Evolutionary conservation across 2,329 filamentous ascomycete species (phyloP), one percentile per base, ranked within the genome.

Genomic region (Aspergillus sp.): DNA sequence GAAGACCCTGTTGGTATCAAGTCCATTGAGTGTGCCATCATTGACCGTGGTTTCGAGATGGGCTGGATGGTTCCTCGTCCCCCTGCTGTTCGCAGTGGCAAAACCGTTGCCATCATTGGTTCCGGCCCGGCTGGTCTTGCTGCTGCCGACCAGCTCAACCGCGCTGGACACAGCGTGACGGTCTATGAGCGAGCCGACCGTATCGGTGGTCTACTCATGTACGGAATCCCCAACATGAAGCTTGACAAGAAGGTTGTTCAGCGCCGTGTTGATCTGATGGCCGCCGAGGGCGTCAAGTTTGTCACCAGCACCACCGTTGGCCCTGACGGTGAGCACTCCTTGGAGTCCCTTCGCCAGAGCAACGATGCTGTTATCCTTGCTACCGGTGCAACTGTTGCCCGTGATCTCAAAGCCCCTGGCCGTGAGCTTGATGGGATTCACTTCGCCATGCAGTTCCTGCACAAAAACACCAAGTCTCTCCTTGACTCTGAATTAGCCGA

Each of bases 201-300:
- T 64, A 81, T 89, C 57, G 93, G 93, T 78, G 93, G 93, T 75
- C 83, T 98, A 55, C 85, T 98, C 69, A 97, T 97, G 93, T 97
- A 98, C 72, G 93, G 93, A 66, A 98, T 98, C 66, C 93, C 93
- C 65, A 98, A 98, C 82, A 98, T 98, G 93, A 98, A 98, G 82
- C 89, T 98, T 42, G 93, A 98, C 81, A 98, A 98, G 84, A 91
- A 91, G 72, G 88, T 97, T 62, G 93, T 98, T 59, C 93, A 97
- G 82, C 90, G 93, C 52, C 90, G 93, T 74, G 92, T 95, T 48
- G 91, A 97, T 76, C 92, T 98, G 77, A 93, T 97, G 90, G 90
- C 89, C 54, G 85, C 87, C 3, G 93, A 97, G 77, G 93, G 93
- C 48, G 80, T 97, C 71, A 83, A 83, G 51, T 96, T 96, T 79